Evolutionary conservation across 2,329 filamentous ascomycete species (phyloP).

Genomic region (Hypoxylon rubiginosum): DNA sequence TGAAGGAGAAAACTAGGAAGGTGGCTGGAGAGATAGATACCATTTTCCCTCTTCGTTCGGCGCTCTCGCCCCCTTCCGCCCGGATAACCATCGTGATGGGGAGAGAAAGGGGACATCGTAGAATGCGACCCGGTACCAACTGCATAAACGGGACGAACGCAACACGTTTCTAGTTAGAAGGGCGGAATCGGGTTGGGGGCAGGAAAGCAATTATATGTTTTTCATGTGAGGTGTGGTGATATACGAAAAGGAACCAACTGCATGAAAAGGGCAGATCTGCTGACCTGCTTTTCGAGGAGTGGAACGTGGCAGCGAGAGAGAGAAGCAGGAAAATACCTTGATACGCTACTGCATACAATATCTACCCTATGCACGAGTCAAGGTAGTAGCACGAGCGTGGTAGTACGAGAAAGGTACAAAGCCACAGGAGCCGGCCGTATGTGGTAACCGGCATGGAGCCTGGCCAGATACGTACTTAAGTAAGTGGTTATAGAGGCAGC

Average conservation of each 20-base stretch:
- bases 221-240: constrained; percentile 39
- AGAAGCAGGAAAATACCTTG: constrained; percentile 5
- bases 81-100: constrained; percentile 22
- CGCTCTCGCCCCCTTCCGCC: constrained; percentile 13
- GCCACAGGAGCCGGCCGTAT: constrained; percentile 3
- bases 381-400: constrained; percentile 20
- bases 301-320: constrained; percentile 31
- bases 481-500: constrained; percentile 1
- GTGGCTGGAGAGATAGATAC: constrained; percentile 5
- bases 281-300: constrained; percentile 32
- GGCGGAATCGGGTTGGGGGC: constrained; percentile 23
- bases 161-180: constrained; percentile 30
- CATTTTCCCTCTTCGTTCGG: constrained; percentile 22
- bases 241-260: constrained; percentile 42
- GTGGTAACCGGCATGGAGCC: constrained; percentile 5
- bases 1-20: constrained; percentile 12
- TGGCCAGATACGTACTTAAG: constrained; percentile 24
- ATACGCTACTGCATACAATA: constrained; percentile 38
- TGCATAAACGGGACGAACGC: constrained; percentile 34
- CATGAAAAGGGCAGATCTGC: constrained; percentile 40
- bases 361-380: constrained; percentile 28
- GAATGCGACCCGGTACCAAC: constrained; percentile 43
- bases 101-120: constrained; percentile 25
- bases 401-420: constrained; percentile 18
- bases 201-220: constrained; percentile 39